Evolutionary conservation across 2,329 filamentous ascomycete genomes (phyloP), one percentile per base, ranked within the genome.

Genomic region (Aspergillus fischeri): DNA sequence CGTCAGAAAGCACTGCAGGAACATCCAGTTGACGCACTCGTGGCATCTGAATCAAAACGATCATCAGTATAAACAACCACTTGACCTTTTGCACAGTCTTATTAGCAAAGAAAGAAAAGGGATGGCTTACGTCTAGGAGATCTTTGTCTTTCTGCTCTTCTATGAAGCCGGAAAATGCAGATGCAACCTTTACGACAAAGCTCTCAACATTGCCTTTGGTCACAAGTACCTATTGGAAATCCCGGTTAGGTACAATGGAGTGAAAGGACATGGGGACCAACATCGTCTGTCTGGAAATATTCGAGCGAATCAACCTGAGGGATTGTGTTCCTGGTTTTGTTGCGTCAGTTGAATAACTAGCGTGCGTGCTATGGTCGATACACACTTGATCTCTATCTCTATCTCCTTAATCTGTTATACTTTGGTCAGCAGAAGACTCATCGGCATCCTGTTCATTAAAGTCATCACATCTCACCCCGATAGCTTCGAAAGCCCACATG

Each of bases 401-500:
- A 72, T 57, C 28, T 71, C 66, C n/a, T 61, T 41, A n/a, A 65
- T 58, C 69, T 71, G 53, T 17, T 35, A 25, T 24, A 11, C 11
- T 17, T 35, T 28, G 28, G 38, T 65, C 44, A 65, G 52, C 35
- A 49, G 14, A 14, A 17, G 7, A 25, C 11, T 44, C 20, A 5
- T 38, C 14, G 14, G 7, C n/a, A 8, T 11, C 17, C 27, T 20
- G 24, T 45, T 45, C 5, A 35, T 14, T 27, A 11, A 21, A 32
- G 32, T 17, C 10, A 35, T 28, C 32, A 56, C 32, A 56, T 11
- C 66, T 58, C 63, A 74, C 71, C 14, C 63, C 70, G 20, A 68
- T 65, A 8, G 60, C 59, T 38, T 73, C 70, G 32, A 75, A 72
- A 1, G 58, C 66, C 68, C 70, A 73, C 45, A 67, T 70, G 0